Conservation (phyloP, 495 filamentous ascomycete genomes). For the Neurospora sp. region DNA sequence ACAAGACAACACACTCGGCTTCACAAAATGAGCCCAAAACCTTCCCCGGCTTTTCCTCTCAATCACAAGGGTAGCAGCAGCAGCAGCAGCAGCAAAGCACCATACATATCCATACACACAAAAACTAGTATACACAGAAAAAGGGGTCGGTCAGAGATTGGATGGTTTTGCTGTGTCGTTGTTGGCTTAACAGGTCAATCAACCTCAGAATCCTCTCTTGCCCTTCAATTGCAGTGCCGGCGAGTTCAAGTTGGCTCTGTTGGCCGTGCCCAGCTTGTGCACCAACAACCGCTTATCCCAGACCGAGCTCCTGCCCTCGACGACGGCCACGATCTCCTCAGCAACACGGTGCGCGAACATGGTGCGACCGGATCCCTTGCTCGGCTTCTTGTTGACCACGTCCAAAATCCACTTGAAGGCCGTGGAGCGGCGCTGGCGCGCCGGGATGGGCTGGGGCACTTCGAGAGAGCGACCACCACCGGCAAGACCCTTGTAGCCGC, state of each 20-base stretch:
- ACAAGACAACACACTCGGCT: background rate
- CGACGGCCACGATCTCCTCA: conserved; percentile 75
- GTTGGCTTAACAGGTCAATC: background rate
- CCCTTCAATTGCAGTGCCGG: conserved; percentile 2
- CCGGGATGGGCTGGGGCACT: conserved; percentile 63
- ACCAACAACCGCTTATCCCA: conserved; percentile 69
- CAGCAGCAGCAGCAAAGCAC: background rate
- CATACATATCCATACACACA: background rate
- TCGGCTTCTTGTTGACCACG: conserved; percentile 59
- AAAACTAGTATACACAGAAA: background rate
- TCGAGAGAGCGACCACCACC: conserved; percentile 80
- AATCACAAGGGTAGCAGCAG: background rate
- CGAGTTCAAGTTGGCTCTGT: conserved; percentile 57
- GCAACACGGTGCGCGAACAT: conserved; percentile 70
- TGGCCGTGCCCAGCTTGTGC: conserved; percentile 63
- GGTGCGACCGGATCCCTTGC: conserved; percentile 48
- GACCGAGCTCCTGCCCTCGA: conserved; percentile 70
- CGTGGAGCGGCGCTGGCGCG: conserved; percentile 62
- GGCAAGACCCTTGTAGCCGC: conserved; percentile 60
- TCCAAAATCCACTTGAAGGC: conserved; percentile 86
- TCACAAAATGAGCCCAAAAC: background rate
- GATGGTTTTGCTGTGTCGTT: background rate
- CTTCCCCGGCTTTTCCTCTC: background rate
- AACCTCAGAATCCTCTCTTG: background rate
- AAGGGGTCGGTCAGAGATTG: background rate